A percentile compares a stretch with the other conserved stretches of the same genome.
Conservation (phyloP, 352 stramenopile genomes). For the Saprolegnia parasitica region DNA sequence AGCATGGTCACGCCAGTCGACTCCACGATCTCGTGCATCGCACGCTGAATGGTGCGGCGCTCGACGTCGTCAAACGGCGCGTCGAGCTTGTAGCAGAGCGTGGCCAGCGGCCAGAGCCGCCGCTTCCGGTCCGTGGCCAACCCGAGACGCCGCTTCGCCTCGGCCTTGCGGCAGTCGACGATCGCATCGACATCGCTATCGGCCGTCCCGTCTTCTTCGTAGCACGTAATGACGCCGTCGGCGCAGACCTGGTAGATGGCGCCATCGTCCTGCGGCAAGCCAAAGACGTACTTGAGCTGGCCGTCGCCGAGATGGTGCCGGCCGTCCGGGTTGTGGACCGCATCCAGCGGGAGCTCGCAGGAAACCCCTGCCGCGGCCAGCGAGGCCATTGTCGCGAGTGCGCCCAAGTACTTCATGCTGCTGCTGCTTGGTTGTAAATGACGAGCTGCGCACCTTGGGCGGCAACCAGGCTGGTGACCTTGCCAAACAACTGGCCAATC, state of each 20-base stretch:
- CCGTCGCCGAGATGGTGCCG: background rate
- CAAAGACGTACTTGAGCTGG: conserved; percentile 48
- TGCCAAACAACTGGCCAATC: no score
- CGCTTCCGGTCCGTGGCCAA: conserved; percentile 36
- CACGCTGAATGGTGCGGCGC: conserved; percentile 43
- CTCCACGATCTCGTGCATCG: conserved; percentile 43
- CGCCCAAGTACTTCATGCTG: no score
- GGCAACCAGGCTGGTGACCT: no score
- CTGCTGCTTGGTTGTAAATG: no score
- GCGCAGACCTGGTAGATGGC: conserved; percentile 54
- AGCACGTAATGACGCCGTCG: conserved; percentile 45
- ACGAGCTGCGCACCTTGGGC: no score
- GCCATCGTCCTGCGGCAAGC: conserved; percentile 39
- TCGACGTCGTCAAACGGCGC: conserved; percentile 44
- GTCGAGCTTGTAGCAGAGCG: conserved; percentile 67
- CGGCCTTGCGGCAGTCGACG: conserved; percentile 35
- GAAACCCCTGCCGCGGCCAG: background rate
- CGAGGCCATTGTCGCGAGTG: no score
- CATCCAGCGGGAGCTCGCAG: background rate
- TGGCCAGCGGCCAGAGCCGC: conserved; percentile 51
- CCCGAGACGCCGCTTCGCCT: conserved; percentile 39
- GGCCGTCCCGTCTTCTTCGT: conserved; percentile 56
- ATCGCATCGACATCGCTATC: conserved; percentile 49
- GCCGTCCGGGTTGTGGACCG: background rate
- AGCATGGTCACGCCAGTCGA: conserved; percentile 52